Conservation (phyloP, 345 rosid genomes). For the Syzygium oleosum region DNA sequence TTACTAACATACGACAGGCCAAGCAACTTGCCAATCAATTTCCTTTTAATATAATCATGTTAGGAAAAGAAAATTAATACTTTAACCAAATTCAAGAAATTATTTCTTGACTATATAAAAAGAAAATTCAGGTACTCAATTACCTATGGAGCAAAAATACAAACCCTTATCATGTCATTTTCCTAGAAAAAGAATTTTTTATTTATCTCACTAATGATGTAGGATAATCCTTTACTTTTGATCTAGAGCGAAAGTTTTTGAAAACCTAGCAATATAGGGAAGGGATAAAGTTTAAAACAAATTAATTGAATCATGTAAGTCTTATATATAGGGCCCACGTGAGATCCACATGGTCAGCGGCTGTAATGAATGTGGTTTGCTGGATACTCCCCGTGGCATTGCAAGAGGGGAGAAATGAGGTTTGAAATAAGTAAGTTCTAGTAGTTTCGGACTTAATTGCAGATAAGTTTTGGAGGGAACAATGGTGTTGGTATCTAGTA, state of each 20-base stretch:
- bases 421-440: neutral
- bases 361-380: accelerated
- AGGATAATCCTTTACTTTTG: neutral
- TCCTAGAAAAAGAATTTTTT: neutral
- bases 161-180: neutral
- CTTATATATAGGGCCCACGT: neutral
- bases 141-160: neutral
- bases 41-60: neutral
- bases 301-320: neutral
- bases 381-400: neutral
- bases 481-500: accelerated
- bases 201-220: neutral
- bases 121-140: neutral
- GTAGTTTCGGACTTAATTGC: accelerated
- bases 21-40: neutral
- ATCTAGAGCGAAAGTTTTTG: neutral
- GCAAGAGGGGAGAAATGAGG: neutral
- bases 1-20: neutral
- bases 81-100: neutral
- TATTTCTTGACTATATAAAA: neutral
- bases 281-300: neutral
- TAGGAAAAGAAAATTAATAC: neutral
- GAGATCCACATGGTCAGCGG: neutral
- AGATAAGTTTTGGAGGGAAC: neutral
- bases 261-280: neutral